Evolutionary conservation across 75 land plant genomes (phyloP), one percentile per base, ranked within the genome.

Genomic region (Sequoiadendron giganteum): DNA sequence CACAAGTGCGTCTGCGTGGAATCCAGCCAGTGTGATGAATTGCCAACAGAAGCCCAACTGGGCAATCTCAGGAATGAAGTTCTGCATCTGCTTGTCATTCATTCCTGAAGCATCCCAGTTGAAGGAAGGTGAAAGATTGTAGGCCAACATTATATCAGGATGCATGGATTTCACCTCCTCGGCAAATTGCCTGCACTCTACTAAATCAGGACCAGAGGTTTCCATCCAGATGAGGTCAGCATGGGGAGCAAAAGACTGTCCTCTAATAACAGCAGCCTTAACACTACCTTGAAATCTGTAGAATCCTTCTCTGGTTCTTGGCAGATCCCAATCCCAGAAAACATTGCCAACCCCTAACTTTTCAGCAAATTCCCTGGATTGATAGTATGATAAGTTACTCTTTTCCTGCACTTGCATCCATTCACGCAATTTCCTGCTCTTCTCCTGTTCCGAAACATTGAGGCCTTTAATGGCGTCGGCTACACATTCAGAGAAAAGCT

Each of bases 31-130:
- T 1, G 99, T 97, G 72, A 97, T 97, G 94, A 97, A 97, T 91
- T 97, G 99, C 99, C 97, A 97, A 79, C 92, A 90, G 88, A 85
- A 97, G 2, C 97, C 99, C 65, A 97, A 77, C 88, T 81, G 91
- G 2, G 96, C 99, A n/a, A 97, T 91, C 82, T 90, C 80, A 21
- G 97, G 97, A 65, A 97, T 97, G 94, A 93, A 97, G 80, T 90
- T 94, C 89, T 76, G 88, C 96, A 96, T 94, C 90, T 97, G 92
- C 47, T 86, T 91, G 75, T 96, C 97, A 52, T 47, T 92, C 97
- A 96, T 94, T 21, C 94, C 93, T 3, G 99, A 92, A n/a, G 97
- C 97, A 88, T 97, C 97, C 97, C 97, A 97, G 88, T 97, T 97
- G 94, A 97, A 97, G 14, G 99, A 96, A 15, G 96, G 96, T 0